Percentiles rank a stretch among this genome's conserved stretches.
phyloP scores from a whole-genome alignment of 805 yeast genomes.

The Cyberlindnera meyerae region DNA sequence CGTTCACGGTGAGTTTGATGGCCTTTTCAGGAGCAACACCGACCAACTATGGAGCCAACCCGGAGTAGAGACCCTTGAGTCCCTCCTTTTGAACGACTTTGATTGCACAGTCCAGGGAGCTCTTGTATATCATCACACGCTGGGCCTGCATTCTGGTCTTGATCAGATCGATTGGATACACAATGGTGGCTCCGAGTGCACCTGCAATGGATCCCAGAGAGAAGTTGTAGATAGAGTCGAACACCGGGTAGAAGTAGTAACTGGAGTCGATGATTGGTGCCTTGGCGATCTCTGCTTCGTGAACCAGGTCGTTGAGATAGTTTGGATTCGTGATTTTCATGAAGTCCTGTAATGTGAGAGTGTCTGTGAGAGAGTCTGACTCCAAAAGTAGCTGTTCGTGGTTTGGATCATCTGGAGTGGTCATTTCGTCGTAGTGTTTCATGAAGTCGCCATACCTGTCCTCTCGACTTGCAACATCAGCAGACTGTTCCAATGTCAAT shows the following conservation, averaged over 20 bases:
- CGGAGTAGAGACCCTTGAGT: constrained; percentile 79
- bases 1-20: constrained; percentile 91
- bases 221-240: constrained; percentile 84
- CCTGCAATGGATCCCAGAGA: constrained; percentile 93
- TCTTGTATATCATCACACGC: constrained; percentile 65
- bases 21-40: constrained; percentile 99
- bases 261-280: constrained; percentile 24
- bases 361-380: constrained; percentile 7
- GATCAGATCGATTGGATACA: constrained; percentile 92
- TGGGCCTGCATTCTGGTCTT: constrained; percentile 98
- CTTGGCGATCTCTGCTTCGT: constrained; percentile 15
- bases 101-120: constrained; percentile 79
- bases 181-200: constrained; percentile 96
- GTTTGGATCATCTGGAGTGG: constrained; percentile 15
- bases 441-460: constrained; percentile 12
- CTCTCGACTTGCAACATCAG: constrained; percentile 7
- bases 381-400: constrained; percentile 14
- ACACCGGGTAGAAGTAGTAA: constrained; percentile 53
- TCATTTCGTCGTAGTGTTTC: constrained; percentile 14
- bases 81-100: constrained; percentile 80
- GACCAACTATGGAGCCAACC: constrained; percentile 86
- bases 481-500: constrained; percentile 7
- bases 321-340: constrained; percentile 38
- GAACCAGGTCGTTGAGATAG: constrained; percentile 26
- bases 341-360: constrained; percentile 32